Base-by-base conservation (phyloP, 1,284 basidiomycete genomes). In the Ustanciosporium gigantosporum region DNA sequence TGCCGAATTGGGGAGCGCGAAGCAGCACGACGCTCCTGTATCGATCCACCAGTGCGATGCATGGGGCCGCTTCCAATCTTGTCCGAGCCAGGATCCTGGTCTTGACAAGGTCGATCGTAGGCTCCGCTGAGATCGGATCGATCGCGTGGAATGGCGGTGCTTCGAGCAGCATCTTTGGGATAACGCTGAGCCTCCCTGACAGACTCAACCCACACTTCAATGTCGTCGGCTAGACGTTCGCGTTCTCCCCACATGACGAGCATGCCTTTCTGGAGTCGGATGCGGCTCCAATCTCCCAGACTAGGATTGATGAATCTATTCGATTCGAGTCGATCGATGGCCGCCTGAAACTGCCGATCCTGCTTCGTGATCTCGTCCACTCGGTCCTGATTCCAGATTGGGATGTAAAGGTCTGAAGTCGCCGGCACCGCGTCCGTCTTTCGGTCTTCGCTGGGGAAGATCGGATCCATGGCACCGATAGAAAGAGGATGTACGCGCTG, bases 231-330 rank as follows among this genome's bases (percentile, higher is more conserved):
- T 4, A 77, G 60, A 5, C 67, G 46, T 38, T 77, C 75, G 25
- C 68, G 53, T 23, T 65, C 65, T 21, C 75, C 75, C 70, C 72
- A 77, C 6, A 56, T 46, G 35, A 74, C 74, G 21, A 69, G 53
- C 43, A 71, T 55, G 21, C 72, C 72, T 16, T 48, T 39, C 23
- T 59, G 46, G 16, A 75, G 43, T 4, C 40, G 40, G 36, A 77
- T 66, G 11, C 41, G 44, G 14, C 47, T 51, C 75, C 75, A 77
- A 34, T 73, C 69, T 25, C 70, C 75, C 11, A 68, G 56, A 16
- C 62, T 60, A 2, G 75, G 75, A 21, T 58, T 68, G 36, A 76
- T 39, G 6, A 77, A 49, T 22, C 60, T 60, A 44, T 61, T 48
- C 3, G 38, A 46, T n/a, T 75, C 70, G 3, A 74, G 43, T 15